Percentiles rank a stretch among this genome's conserved stretches.
phyloP scores from a whole-genome alignment of 345 rosid genomes.

The Sisymbrium altissimum region DNA sequence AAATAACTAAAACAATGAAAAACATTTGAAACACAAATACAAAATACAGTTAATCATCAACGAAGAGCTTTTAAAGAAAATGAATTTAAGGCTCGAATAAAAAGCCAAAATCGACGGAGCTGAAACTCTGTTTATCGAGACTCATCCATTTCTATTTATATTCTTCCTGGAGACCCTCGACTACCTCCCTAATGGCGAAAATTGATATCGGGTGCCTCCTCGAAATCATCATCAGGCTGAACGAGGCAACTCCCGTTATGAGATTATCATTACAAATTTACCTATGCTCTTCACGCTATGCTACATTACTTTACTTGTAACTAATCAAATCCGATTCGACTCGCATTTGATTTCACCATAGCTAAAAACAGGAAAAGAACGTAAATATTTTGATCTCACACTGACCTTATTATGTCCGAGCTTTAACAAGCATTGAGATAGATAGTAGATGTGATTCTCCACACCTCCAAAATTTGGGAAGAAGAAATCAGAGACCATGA shows the following conservation, averaged over 20 bases:
- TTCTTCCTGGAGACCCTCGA: background rate
- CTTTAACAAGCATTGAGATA: slow-evolving; percentile 85
- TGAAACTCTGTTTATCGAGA: too few relatives aligned
- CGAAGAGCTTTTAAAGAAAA: background rate
- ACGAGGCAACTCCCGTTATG: background rate
- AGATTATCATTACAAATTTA: too few relatives aligned
- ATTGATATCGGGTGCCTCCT: background rate
- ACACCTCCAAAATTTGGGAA: slow-evolving; percentile 98
- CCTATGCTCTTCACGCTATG: too few relatives aligned
- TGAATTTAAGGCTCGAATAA: background rate
- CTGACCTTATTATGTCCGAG: slow-evolving; percentile 96
- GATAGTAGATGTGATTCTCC: slow-evolving; percentile 84
- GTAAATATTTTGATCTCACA: background rate
- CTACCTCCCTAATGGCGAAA: background rate
- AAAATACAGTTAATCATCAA: too few relatives aligned
- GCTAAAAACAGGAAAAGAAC: too few relatives aligned
- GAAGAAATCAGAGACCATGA: slow-evolving; percentile 97
- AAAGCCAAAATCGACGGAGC: too few relatives aligned
- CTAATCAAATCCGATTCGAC: too few relatives aligned
- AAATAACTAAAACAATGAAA: too few relatives aligned
- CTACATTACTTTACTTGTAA: too few relatives aligned
- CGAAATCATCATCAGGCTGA: background rate
- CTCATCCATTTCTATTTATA: background rate
- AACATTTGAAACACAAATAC: too few relatives aligned
- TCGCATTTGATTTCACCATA: too few relatives aligned